Evolutionary conservation across 2,329 filamentous ascomycete species (phyloP).

Genomic region (Microascus cirrosus): DNA sequence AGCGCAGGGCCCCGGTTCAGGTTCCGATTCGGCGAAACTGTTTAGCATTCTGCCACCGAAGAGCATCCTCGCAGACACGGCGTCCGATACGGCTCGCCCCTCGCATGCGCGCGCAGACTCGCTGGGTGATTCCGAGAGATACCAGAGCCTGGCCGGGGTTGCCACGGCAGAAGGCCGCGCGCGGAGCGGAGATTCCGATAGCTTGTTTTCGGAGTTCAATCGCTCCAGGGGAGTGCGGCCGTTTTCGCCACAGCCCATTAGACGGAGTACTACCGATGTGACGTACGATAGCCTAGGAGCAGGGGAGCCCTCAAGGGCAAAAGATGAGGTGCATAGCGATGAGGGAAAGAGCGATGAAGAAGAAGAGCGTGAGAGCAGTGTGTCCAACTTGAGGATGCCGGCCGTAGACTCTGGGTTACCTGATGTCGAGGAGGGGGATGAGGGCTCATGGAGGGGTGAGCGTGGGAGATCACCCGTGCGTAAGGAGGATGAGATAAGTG

Average conservation of each 20-base stretch:
- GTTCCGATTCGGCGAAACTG: conserved; percentile 32
- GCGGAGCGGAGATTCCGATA: conserved; percentile 30
- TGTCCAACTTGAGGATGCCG: conserved; percentile 16
- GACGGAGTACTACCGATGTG: conserved; percentile 3
- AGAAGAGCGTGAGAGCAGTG: not conserved
- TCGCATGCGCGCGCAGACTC: conserved; percentile 39
- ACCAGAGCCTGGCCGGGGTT: conserved; percentile 46
- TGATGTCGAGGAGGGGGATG: conserved; percentile 12
- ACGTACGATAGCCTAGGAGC: conserved; percentile 1
- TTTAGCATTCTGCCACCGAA: conserved; percentile 55
- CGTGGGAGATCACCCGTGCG: conserved; percentile 6
- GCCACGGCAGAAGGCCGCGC: conserved; percentile 16
- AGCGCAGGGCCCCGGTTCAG: conserved; percentile 7
- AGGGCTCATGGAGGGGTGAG: conserved; percentile 14
- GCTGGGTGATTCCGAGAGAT: conserved; percentile 38
- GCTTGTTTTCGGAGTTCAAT: conserved; percentile 44
- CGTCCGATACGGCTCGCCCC: conserved; percentile 22
- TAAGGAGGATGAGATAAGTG: not conserved
- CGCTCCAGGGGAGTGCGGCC: conserved; percentile 42
- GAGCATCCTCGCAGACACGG: conserved; percentile 47
- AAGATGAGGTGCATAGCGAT: conserved; percentile 3
- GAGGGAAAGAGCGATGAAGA: not conserved
- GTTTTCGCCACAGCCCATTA: conserved; percentile 44
- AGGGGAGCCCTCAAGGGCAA: not conserved
- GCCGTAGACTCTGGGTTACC: conserved; percentile 27